A percentile compares a stretch with the other conserved stretches of the same genome.
Evolutionary conservation across 306 rosid species (phyloP).

Genomic region (Prunus dulcis): DNA sequence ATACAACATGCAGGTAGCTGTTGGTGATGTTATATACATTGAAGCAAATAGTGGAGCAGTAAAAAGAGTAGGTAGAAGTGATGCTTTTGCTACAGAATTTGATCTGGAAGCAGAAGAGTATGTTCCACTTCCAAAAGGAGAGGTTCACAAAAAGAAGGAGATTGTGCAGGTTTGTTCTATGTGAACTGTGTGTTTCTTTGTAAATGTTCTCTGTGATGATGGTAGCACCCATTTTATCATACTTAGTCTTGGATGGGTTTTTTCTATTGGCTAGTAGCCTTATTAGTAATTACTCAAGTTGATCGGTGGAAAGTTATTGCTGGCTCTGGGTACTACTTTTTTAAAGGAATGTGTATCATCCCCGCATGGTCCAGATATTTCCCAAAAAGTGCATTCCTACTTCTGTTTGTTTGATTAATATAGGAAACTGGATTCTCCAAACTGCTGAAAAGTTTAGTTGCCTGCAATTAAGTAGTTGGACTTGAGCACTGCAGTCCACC

Average conservation of each 20-base stretch:
- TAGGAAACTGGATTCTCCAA: neutral
- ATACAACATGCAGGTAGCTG: slow-evolving; percentile 63
- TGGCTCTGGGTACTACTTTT: neutral
- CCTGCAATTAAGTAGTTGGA: slow-evolving; percentile 5
- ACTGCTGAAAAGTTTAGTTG: neutral
- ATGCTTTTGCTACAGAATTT: slow-evolving; percentile 94
- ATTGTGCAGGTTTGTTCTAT: slow-evolving; percentile 78
- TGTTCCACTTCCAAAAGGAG: slow-evolving; percentile 99
- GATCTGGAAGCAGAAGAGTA: slow-evolving; percentile 99
- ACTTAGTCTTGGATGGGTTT: neutral
- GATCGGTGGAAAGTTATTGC: neutral
- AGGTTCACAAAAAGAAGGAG: slow-evolving; percentile 97
- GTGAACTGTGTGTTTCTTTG: slow-evolving; percentile 15
- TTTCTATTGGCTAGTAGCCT: neutral
- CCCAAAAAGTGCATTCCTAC: neutral
- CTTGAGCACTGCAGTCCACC: neutral
- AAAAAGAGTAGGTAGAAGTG: slow-evolving; percentile 95
- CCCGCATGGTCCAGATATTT: neutral
- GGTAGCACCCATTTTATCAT: neutral
- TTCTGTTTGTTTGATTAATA: neutral
- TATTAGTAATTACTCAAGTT: neutral
- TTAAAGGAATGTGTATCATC: neutral
- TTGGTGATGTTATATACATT: slow-evolving; percentile 90
- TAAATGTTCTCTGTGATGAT: slow-evolving; percentile 7
- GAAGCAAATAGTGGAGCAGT: slow-evolving; percentile 99